phyloP scores from a whole-genome alignment of 208 protist genomes.

The Novymonas esmeraldas region DNA sequence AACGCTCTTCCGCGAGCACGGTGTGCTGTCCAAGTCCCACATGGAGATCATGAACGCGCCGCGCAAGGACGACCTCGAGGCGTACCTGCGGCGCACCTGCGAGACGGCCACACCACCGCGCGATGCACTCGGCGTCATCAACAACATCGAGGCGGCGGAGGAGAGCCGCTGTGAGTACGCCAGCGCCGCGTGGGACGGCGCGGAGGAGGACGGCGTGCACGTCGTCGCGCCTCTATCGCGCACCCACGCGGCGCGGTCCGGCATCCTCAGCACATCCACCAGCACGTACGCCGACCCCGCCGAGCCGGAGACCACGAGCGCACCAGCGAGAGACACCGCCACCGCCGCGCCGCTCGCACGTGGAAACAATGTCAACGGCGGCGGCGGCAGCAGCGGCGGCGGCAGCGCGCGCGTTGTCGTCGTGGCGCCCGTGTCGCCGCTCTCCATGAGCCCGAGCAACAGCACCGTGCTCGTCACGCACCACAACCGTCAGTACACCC shows the following conservation, averaged over 20 bases:
- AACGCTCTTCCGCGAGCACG: constrained; percentile 65
- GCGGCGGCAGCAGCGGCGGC: no score
- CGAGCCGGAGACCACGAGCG: background rate
- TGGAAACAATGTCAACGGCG: no score
- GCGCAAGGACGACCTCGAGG: constrained; percentile 49
- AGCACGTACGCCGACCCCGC: background rate
- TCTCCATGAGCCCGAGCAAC: background rate
- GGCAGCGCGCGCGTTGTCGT: constrained; percentile 19
- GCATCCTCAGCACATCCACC: background rate
- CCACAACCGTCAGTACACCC: constrained; percentile 19
- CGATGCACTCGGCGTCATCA: constrained; percentile 26
- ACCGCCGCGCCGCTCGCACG: background rate
- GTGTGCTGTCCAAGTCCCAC: constrained; percentile 37
- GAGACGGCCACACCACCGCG: constrained; percentile 23
- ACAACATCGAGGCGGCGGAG: constrained; percentile 26
- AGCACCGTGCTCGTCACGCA: background rate
- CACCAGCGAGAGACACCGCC: background rate
- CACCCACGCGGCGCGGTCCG: constrained; percentile 9
- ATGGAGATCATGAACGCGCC: constrained; percentile 72
- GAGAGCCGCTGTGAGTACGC: constrained; percentile 1
- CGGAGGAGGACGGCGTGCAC: background rate
- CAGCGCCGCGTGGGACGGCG: background rate
- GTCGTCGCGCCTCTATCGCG: constrained; percentile 16
- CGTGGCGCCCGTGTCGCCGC: background rate
- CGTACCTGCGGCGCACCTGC: constrained; percentile 53